These are phyloP conservation scores for Piedraia hortae DNA, from an alignment of 2,329 filamentous ascomycete genomes.

Conservation along the genomic window DNA sequence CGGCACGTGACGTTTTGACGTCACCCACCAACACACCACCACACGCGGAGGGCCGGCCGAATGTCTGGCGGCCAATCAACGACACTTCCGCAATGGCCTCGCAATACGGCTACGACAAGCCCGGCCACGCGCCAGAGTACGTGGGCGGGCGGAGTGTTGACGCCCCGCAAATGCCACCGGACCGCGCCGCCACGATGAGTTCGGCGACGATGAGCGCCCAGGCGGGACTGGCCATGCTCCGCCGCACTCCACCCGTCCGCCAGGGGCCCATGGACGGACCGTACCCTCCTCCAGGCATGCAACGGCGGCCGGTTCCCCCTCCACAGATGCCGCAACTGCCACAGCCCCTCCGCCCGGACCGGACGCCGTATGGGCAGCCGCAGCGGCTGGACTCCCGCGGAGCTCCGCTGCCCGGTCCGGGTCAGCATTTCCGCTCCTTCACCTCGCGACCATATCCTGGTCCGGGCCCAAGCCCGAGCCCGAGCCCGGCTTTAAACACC, in stretches of 20 bases:
- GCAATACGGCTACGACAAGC: slow-evolving; percentile 3
- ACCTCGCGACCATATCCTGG: slow-evolving; percentile 9
- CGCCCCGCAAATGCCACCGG: slow-evolving; percentile 30
- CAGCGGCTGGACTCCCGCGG: slow-evolving; percentile 37
- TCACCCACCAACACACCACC: no score
- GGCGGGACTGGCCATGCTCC: slow-evolving; percentile 18
- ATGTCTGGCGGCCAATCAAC: slow-evolving; percentile 2
- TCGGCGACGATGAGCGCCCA: slow-evolving; percentile 14
- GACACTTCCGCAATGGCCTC: no score
- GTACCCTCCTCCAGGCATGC: slow-evolving; percentile 7
- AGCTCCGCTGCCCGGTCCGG: slow-evolving; percentile 22
- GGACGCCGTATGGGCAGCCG: slow-evolving; percentile 43
- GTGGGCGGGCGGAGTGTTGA: no score
- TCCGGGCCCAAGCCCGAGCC: no score
- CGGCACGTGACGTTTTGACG: no score
- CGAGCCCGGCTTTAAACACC: slow-evolving; percentile 40
- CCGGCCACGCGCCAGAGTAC: no score
- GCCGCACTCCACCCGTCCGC: slow-evolving; percentile 34
- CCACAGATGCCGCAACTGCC: slow-evolving; percentile 22
- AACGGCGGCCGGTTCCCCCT: slow-evolving; percentile 5
- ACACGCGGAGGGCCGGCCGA: slow-evolving; percentile 1
- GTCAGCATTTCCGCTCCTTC: slow-evolving; percentile 17
- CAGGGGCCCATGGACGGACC: slow-evolving; percentile 14
- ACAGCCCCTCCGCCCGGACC: slow-evolving; percentile 32
- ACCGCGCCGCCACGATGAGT: slow-evolving; percentile 46